Percentiles rank a stretch among this genome's conserved stretches.
phyloP scores from a whole-genome alignment of 2,329 filamentous ascomycete species.

The Chaetoscypha palmicola region DNA sequence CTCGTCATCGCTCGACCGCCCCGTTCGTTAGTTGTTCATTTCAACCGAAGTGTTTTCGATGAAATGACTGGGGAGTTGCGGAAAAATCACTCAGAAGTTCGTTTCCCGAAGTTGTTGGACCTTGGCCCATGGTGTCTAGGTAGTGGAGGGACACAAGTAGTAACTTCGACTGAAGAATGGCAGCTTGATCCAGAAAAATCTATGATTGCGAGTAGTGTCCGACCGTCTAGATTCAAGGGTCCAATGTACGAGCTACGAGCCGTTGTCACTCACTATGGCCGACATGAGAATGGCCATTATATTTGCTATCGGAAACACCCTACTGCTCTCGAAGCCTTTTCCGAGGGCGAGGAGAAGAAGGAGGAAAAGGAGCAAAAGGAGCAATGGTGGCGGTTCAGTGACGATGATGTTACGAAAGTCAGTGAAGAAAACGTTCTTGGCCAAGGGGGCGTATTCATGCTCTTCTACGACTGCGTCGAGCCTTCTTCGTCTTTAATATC shows the following conservation, averaged over 20 bases:
- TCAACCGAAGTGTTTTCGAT: slow-evolving; percentile 89
- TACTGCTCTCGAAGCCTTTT: slow-evolving; percentile 15
- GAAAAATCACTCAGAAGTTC: slow-evolving; percentile 77
- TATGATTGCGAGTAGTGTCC: slow-evolving; percentile 58
- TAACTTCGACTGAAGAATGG: slow-evolving; percentile 56
- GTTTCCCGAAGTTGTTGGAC: slow-evolving; percentile 68
- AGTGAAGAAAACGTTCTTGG: slow-evolving; percentile 65
- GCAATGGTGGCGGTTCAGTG: slow-evolving; percentile 87
- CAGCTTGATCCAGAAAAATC: slow-evolving; percentile 59
- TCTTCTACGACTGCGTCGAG: slow-evolving; percentile 82
- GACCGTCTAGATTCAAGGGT: slow-evolving; percentile 46
- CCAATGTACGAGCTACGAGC: slow-evolving; percentile 71
- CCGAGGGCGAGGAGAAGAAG: slow-evolving; percentile 17
- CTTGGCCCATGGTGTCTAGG: slow-evolving; percentile 81
- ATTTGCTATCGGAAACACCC: slow-evolving; percentile 78
- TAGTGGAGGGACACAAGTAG: slow-evolving; percentile 33
- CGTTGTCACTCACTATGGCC: slow-evolving; percentile 80
- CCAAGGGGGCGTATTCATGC: slow-evolving; percentile 85
- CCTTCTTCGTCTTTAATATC: slow-evolving; percentile 22
- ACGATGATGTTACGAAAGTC: slow-evolving; percentile 73
- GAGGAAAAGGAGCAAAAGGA: slow-evolving; percentile 18
- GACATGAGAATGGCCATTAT: slow-evolving; percentile 94
- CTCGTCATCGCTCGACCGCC: slow-evolving; percentile 78
- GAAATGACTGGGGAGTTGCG: slow-evolving; percentile 69
- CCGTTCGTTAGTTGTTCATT: slow-evolving; percentile 72